Base-by-base conservation (phyloP, 805 yeast species). In the Myxozyma melibiosi region DNA sequence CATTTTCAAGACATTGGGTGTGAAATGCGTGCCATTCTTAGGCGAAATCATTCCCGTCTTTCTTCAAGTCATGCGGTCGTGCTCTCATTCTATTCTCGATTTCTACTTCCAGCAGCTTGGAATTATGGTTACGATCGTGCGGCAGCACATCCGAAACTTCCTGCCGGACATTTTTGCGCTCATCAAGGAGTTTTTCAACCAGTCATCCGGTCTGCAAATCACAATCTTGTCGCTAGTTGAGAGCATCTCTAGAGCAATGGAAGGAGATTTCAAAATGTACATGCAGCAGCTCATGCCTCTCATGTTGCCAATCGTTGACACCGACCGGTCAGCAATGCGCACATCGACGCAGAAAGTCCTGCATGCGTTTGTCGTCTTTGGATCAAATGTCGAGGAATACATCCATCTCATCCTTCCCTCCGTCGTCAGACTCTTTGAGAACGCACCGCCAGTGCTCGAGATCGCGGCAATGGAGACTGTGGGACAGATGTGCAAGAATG, bases 21-120 rank as follows among this genome's bases (percentile, higher is more conserved):
- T 88, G 55, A 83, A 92, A 54, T 91, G 97, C 71, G 94, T 91
- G 14, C 84, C 91, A n/a, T 92, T 89, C 69, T 73, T 95, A 54
- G 87, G 87, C 28, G 89, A 89, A 56, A 88, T 92, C 11, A 84
- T 94, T 30, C 96, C 96, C 1, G 96, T 96, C 0, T 84, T 94
- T 61, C 78, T 90, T 30, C 80, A 79, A 34, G 97, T 92, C 5
- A 89, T 94, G 90, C 85, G 84, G 52, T 78, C 84, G 1, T 88
- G 92, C 67, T 69, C 75, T 56, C 84, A 84, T 1, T 81, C 88
- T 0, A 82, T 89, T 82, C 75, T 89, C 16, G 96, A 90, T 65
- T 86, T 91, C 55, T 88, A 91, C 67, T 90, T 94, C 73, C 90
- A 90, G 68, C 97, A 92, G 66, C 74, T 94, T 57, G 85, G 94